These are phyloP conservation scores for Linnemannia zychae DNA, from an alignment of 192 early-diverging fungal species.

Conservation along the genomic window DNA sequence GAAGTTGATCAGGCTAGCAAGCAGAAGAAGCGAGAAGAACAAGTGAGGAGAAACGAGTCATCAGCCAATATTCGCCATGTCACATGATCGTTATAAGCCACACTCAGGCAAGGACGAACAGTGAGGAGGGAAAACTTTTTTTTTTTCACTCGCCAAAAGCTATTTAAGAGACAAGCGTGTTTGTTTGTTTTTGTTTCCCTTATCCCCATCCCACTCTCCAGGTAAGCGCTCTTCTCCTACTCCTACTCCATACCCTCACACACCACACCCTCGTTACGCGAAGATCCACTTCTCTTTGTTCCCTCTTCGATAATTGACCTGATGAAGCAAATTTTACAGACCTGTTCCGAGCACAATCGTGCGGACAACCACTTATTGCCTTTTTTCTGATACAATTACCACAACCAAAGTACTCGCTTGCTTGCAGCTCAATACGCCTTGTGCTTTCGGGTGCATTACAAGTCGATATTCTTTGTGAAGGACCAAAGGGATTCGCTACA, in stretches of 20 bases:
- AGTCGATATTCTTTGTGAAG: neutral
- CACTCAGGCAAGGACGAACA: no score
- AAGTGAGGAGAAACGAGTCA: neutral
- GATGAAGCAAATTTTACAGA: constrained; percentile 59
- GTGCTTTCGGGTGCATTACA: neutral
- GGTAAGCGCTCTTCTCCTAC: constrained; percentile 16
- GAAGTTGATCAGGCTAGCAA: neutral
- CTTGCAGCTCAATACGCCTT: neutral
- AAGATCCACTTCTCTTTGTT: neutral
- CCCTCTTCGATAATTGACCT: neutral
- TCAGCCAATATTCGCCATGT: neutral
- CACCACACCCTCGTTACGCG: neutral
- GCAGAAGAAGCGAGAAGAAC: neutral
- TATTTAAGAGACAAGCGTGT: neutral
- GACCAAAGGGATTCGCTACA: neutral
- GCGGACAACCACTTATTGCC: constrained; percentile 55
- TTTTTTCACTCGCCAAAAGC: neutral
- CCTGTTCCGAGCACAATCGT: constrained; percentile 49
- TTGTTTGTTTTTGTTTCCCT: constrained; percentile 10
- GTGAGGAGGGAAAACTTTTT: neutral
- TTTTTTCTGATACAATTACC: constrained; percentile 30
- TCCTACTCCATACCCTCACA: neutral
- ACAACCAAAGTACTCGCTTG: neutral
- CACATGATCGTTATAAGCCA: neutral
- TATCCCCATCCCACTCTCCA: constrained; percentile 5